phyloP scores from a whole-genome alignment of 106 monocot species.

The Iris macrosiphon region DNA sequence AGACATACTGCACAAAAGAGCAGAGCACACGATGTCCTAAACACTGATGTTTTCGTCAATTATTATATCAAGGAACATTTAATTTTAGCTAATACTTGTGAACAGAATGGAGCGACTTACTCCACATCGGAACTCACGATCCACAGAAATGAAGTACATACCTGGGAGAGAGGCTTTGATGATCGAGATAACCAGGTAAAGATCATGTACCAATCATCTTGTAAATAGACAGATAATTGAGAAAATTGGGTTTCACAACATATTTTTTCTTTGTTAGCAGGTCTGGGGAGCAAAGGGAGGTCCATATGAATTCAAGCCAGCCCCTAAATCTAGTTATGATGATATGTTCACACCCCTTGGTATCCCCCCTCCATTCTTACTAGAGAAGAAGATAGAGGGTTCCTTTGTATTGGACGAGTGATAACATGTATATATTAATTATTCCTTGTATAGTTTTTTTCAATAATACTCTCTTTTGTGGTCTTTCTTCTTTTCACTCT shows the following conservation, averaged over 20 bases:
- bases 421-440: conserved; percentile 4
- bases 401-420: conserved; percentile 57
- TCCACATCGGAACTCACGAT: conserved; percentile 71
- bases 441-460: no score
- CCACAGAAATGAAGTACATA: conserved; percentile 72
- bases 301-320: conserved; percentile 89
- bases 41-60: no score
- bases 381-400: conserved; percentile 67
- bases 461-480: no score
- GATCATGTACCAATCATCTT: not conserved
- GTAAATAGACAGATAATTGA: not conserved
- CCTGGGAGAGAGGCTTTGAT: conserved; percentile 87
- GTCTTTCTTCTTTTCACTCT: no score
- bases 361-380: conserved; percentile 30
- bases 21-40: no score
- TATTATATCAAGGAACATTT: no score
- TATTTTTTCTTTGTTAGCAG: conserved; percentile 27
- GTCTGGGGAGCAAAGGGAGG: conserved; percentile 85
- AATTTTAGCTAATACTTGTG: no score
- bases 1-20: no score
- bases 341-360: conserved; percentile 59
- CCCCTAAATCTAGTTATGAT: conserved; percentile 32
- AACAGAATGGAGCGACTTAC: conserved; percentile 71
- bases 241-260: not conserved
- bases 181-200: conserved; percentile 77